Conservation (phyloP, 257 asterid species). For the Ehretia macrophylla region DNA sequence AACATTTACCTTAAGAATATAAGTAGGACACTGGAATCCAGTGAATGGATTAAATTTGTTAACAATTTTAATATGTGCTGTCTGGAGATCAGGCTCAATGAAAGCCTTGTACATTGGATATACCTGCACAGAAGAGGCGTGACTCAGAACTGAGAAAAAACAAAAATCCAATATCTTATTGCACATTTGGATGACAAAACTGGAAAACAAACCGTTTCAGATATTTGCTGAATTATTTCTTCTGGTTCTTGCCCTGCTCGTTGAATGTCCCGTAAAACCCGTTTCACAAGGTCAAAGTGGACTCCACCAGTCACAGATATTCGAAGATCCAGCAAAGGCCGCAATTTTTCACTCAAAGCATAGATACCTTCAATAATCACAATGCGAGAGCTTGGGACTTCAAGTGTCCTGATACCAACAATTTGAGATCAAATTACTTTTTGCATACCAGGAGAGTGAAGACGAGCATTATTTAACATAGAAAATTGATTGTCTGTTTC, state of each 20-base stretch:
- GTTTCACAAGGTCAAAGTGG: constrained; percentile 96
- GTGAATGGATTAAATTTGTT: constrained; percentile 95
- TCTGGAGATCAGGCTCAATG: constrained; percentile 93
- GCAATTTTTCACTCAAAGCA: constrained; percentile 81
- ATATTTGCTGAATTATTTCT: constrained; percentile 96
- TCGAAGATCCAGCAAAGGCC: constrained; percentile 80
- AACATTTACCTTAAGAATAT: constrained; percentile 69
- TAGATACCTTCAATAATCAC: constrained; percentile 92
- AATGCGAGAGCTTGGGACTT: constrained; percentile 86
- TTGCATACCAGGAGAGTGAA: neutral
- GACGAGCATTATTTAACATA: neutral
- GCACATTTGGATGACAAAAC: constrained; percentile 11
- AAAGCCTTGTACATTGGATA: constrained; percentile 99
- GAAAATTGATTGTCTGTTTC: no score
- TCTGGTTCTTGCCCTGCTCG: constrained; percentile 98
- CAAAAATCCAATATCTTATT: constrained; percentile 1
- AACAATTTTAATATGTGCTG: constrained; percentile 90
- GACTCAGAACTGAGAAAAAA: constrained; percentile 20
- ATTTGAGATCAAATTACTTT: constrained; percentile 15
- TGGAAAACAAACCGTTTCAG: constrained; percentile 77
- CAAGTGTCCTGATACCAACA: constrained; percentile 68
- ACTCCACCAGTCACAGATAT: constrained; percentile 97
- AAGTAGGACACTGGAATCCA: constrained; percentile 95
- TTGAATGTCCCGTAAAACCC: constrained; percentile 93
- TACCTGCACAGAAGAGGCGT: constrained; percentile 51